Evolutionary conservation across 179 eudicot species (phyloP).

Genomic region (Beta lomatogona): DNA sequence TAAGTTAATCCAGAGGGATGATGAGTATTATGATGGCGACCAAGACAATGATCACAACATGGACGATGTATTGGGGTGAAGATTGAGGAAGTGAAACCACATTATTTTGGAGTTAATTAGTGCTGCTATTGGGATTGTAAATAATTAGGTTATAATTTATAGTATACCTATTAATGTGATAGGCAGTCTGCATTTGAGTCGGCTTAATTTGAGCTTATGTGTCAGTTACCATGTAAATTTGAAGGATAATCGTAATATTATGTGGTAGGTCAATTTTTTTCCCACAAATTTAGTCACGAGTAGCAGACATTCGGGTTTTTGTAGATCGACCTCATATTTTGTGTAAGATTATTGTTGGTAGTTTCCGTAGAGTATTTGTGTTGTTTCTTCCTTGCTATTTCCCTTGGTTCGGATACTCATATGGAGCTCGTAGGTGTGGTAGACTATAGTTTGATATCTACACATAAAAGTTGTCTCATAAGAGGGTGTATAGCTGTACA

Average conservation of each 20-base stretch:
- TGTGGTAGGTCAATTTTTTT: too few relatives aligned
- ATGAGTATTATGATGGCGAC: constrained; percentile 89
- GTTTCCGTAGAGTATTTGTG: too few relatives aligned
- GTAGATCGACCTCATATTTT: too few relatives aligned
- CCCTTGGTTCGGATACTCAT: too few relatives aligned
- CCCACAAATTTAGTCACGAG: too few relatives aligned
- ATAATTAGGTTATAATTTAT: constrained; percentile 9
- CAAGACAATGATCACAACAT: constrained; percentile 75
- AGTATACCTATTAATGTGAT: background rate
- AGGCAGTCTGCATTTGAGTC: background rate
- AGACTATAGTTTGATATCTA: too few relatives aligned
- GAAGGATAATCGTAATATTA: background rate
- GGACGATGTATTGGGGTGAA: constrained; percentile 44
- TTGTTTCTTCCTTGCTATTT: too few relatives aligned
- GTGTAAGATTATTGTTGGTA: too few relatives aligned
- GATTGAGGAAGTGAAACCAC: background rate
- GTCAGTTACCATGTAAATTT: background rate
- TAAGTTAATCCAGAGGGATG: constrained; percentile 80
- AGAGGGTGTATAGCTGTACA: too few relatives aligned
- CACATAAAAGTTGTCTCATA: too few relatives aligned
- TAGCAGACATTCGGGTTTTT: too few relatives aligned
- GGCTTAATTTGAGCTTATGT: background rate
- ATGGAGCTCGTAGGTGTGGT: too few relatives aligned
- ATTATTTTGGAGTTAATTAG: constrained; percentile 11
- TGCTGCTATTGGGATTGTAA: constrained; percentile 15